Evolutionary conservation across 768 basidiomycete genomes (phyloP), one percentile per base, ranked within the genome.

Genomic region (Erythrobasidium yunnanense): DNA sequence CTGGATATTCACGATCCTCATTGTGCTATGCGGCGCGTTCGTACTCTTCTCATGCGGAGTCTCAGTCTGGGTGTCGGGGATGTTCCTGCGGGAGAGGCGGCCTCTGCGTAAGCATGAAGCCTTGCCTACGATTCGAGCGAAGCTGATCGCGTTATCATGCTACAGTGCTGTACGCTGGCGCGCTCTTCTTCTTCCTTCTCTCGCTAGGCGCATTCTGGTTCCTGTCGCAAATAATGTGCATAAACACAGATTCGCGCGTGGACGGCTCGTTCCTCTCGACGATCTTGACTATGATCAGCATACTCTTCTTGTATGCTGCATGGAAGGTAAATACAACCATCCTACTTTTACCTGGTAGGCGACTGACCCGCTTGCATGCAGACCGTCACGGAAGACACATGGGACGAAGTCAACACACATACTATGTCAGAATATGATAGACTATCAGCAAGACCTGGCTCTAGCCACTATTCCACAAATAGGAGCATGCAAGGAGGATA

Each of bases 241-340:
- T 77, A 25, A 70, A 70, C 25, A 72, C 88, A 18, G 79, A 81
- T 65, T 75, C 77, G 30, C 87, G 84, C 75, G 78, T 95, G 20
- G 93, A 96, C 76, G 88, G 88, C 3, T 84, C 86, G 1, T 93
- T 95, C 75, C 75, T 95, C 25, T 86, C 88, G 0, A 92, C 92
- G 0, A 56, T 91, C 3, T 78, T 29, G 30, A 63, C 60, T 7
- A 63, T 63, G 20, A 63, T 63, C 30, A 32, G 45, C 25, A 49
- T 42, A 29, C 4, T 54, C 15, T 54, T 58, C 17, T 32, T 68
- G 56, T 27, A 50, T 25, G 30, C n/a, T 34, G 60, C 60, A 4
- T 63, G 60, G 30, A 33, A 71, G 38, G 38, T 42, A 42, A 42
- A n/a, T n/a, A 11, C 38, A 11, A 11, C n/a, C 38, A n/a, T n/a